These are phyloP conservation scores for Solanum aculeatissimum DNA, from an alignment of 305 asterid genomes.

Conservation along the genomic window DNA sequence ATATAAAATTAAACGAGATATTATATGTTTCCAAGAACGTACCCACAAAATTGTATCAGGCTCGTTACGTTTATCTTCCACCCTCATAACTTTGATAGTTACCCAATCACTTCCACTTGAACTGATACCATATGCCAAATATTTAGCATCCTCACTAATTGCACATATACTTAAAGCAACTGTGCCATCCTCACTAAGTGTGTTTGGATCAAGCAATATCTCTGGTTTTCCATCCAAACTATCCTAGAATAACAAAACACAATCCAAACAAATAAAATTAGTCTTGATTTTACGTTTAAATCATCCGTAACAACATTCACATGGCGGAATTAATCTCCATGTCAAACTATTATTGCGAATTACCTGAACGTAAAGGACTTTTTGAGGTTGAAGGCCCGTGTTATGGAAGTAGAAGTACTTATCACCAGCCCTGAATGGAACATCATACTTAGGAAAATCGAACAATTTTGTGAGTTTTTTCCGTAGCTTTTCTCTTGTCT, in stretches of 20 bases:
- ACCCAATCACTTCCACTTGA: slow-evolving; percentile 98
- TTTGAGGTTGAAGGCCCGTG: slow-evolving; percentile 87
- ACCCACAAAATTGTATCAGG: slow-evolving; percentile 85
- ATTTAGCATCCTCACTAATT: slow-evolving; percentile 80
- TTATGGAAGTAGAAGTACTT: slow-evolving; percentile 82
- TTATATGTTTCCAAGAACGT: neutral
- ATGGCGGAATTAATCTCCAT: neutral
- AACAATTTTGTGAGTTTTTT: slow-evolving; percentile 51
- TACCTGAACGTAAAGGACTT: slow-evolving; percentile 82
- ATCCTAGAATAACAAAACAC: slow-evolving; percentile 30
- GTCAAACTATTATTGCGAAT: neutral
- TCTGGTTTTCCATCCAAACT: slow-evolving; percentile 67
- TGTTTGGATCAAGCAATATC: slow-evolving; percentile 83
- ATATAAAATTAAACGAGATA: neutral
- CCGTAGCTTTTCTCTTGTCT: slow-evolving; percentile 56
- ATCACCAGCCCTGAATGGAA: slow-evolving; percentile 77
- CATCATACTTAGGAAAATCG: slow-evolving; percentile 70
- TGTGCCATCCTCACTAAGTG: slow-evolving; percentile 75
- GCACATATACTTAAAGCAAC: slow-evolving; percentile 48
- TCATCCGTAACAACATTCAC: neutral
- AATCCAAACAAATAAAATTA: neutral
- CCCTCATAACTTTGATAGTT: slow-evolving; percentile 60
- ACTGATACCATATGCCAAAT: slow-evolving; percentile 73
- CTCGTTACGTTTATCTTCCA: slow-evolving; percentile 47
- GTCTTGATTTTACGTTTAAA: neutral